Base-by-base conservation (phyloP, 83 land plant species). In the Picea engelmannii region DNA sequence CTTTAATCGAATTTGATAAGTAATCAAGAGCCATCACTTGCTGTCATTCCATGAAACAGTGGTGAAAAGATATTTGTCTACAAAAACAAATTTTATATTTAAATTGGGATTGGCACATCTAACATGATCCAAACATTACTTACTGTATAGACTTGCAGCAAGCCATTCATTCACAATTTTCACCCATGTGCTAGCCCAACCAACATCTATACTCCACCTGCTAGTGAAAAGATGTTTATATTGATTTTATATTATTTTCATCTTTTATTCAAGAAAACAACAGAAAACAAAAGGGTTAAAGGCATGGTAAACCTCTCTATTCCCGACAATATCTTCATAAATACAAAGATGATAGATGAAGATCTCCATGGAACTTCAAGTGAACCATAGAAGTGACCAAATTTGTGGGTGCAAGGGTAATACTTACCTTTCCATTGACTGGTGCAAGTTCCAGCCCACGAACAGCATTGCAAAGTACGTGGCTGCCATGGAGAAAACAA, bases 401-500 rank as follows among this genome's bases (percentile, higher is more conserved):
- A 52, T 52, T 52, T 52, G 11, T 11, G 58, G 58, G 15, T 52
- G 12, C 6, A 2, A 52, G 58, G 58, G 12, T 12, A 52, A 61
- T 24, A 79, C 23, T 21, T 25, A 94, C 99, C 85, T 91, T 60
- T 82, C 89, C 81, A 94, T 93, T 58, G 92, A 86, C 62, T 89
- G 91, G 66, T 88, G 80, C 38, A 94, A 78, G 78, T 96, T 89
- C 99, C 99, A 96, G 66, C 92, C 94, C 66, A 91, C 88, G 82
- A 96, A 94, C 52, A 96, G 68, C 97, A 96, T 96, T 27, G 95
- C 99, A 82, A 96, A 96, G 81, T 96, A 96, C 99, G 93, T 94
- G 35, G 97, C 86, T 42, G 97, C 99, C 85, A 93, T 84, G 9
- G 99, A 84, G 83, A 96, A 96, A 35, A 93, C 85, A 62, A 93